Evolutionary conservation across 495 filamentous ascomycete genomes (phyloP).

Genomic region (Aspergillus campestris): DNA sequence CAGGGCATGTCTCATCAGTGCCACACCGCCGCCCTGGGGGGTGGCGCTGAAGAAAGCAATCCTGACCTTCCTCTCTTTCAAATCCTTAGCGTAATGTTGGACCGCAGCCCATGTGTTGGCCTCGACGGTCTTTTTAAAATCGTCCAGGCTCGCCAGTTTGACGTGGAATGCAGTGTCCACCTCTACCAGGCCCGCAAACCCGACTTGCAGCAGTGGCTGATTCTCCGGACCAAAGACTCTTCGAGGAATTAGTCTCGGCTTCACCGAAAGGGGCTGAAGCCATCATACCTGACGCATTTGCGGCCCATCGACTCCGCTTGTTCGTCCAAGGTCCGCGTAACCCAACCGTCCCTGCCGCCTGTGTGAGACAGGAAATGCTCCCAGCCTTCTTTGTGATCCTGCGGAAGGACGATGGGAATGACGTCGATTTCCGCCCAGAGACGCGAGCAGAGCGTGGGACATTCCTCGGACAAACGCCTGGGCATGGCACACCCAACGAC

Average conservation of each 20-base stretch:
- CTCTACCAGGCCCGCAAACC: slow-evolving; percentile 64
- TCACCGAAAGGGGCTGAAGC: slow-evolving; percentile 1
- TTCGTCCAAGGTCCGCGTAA: slow-evolving; percentile 59
- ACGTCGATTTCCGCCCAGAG: slow-evolving; percentile 77
- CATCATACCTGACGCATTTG: slow-evolving; percentile 62
- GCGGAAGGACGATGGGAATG: slow-evolving; percentile 52
- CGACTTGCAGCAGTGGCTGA: slow-evolving; percentile 65
- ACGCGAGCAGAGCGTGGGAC: slow-evolving; percentile 55
- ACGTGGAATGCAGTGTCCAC: slow-evolving; percentile 61
- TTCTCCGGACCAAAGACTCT: slow-evolving; percentile 73
- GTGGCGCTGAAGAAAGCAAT: slow-evolving; percentile 83
- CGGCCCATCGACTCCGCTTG: slow-evolving; percentile 80
- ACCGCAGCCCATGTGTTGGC: slow-evolving; percentile 59
- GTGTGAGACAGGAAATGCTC: slow-evolving; percentile 4
- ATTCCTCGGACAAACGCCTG: slow-evolving; percentile 36
- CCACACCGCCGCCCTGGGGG: slow-evolving; percentile 81
- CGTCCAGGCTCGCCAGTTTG: slow-evolving; percentile 49
- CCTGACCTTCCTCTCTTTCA: slow-evolving; percentile 59
- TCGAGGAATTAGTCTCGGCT: slow-evolving; percentile 7
- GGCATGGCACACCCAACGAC: slow-evolving; percentile 50
- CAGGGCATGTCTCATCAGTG: slow-evolving; percentile 80
- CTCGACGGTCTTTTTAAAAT: slow-evolving; percentile 57
- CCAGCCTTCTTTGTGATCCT: slow-evolving; percentile 16
- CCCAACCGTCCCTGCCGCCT: slow-evolving; percentile 29
- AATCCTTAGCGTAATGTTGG: slow-evolving; percentile 54